phyloP scores from a whole-genome alignment of 768 basidiomycete species.

The Termitomyces sp. region DNA sequence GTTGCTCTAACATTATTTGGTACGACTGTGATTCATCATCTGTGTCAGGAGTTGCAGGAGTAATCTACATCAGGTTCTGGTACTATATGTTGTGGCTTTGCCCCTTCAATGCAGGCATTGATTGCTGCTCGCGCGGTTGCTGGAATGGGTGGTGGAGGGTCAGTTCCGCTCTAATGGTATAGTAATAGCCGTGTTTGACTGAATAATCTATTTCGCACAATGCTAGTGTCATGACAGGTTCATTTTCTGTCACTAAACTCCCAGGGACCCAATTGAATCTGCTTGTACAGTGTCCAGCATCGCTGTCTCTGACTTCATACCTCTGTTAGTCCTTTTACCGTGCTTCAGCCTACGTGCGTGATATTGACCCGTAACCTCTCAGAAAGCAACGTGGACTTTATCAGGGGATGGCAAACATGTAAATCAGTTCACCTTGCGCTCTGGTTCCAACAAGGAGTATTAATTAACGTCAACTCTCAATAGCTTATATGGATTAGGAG shows the following conservation, averaged over 20 bases:
- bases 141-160: conserved; percentile 93
- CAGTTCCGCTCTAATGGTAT: conserved; percentile 32
- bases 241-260: conserved; percentile 17
- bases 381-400: conserved; percentile 88
- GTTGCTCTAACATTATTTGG: conserved; percentile 83
- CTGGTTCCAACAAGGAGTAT: background rate
- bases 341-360: conserved; percentile 3
- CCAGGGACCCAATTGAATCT: conserved; percentile 25
- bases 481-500: conserved; percentile 83
- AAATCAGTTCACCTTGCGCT: conserved; percentile 26
- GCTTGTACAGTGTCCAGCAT: conserved; percentile 68
- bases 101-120: conserved; percentile 80
- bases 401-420: conserved; percentile 92
- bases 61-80: conserved; percentile 56
- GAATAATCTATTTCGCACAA: conserved; percentile 23
- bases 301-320: conserved; percentile 85
- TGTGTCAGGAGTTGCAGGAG: conserved; percentile 4
- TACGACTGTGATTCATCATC: conserved; percentile 27
- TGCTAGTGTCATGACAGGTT: conserved; percentile 81
- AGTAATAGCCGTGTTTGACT: conserved; percentile 22
- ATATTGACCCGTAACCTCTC: conserved; percentile 12
- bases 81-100: conserved; percentile 83
- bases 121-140: conserved; percentile 83
- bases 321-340: conserved; percentile 55
- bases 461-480: conserved; percentile 4